Evolutionary conservation across 1,284 basidiomycete species (phyloP), one percentile per base, ranked within the genome.

Genomic region (Cutaneotrichosporon sp.): DNA sequence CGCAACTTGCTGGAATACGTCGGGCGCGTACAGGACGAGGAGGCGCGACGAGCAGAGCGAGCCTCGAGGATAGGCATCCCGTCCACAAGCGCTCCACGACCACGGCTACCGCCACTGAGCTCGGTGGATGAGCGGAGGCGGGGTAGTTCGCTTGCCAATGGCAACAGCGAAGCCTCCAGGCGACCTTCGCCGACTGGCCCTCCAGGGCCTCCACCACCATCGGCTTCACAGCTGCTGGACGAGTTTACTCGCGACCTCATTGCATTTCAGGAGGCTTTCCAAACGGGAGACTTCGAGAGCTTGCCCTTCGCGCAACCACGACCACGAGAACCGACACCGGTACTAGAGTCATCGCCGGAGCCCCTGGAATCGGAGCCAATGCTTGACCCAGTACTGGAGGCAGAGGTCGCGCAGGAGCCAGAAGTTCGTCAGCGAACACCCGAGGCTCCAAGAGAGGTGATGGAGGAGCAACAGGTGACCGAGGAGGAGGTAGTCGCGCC

Each of bases 1-100:
- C 81, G 90, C 41, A 84, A 87, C 51, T 81, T 97, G 53, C 83
- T 94, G 31, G 94, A 97, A 66, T 97, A 90, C 83, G 89, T 80
- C 16, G 73, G 74, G 0, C 61, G 77, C 19, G 62, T 70, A 3
- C 88, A 92, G 70, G 82, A 82, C 1, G 84, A 82, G 61, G 86
- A 87, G 45, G 78, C 80, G 29, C 87, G 88, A 70, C 81, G 87
- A 42, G 80, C 78, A 35, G 80, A 87, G 57, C 77, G 89, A 61
- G 81, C 81, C 52, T 82, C 84, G 49, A 81, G 83, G 19, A 70
- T 90, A 50, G 82, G 84, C 49, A 67, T 70, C 31, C 57, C 57
- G 3, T 20, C 29, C 45, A 61, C 37, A 22, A 8, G 31, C 3
- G 47, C 41, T 12, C 53, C 54, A 8, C 49, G 60, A 24, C 51